Conservation (phyloP, 2,329 filamentous ascomycete genomes). For the Colletotrichum sp. region DNA sequence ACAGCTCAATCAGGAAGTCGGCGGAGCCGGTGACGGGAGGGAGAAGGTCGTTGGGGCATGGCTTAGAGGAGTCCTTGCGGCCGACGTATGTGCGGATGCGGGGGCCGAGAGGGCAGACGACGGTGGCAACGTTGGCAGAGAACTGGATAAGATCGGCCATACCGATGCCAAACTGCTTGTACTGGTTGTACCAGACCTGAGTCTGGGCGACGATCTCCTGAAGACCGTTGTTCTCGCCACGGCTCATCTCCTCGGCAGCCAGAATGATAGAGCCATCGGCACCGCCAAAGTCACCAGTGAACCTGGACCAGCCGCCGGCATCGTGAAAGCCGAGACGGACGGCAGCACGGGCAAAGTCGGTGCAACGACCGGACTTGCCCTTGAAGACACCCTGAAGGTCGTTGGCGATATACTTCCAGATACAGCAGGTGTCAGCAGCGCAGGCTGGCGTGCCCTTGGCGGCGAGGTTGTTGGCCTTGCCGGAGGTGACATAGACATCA, state of each 20-base stretch:
- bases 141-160: slow-evolving; percentile 62
- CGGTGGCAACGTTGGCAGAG: slow-evolving; percentile 53
- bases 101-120: slow-evolving; percentile 50
- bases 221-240: slow-evolving; percentile 52
- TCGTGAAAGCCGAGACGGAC: slow-evolving; percentile 55
- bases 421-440: slow-evolving; percentile 45
- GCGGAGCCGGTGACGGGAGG: slow-evolving; percentile 47
- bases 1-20: slow-evolving; percentile 51
- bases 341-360: slow-evolving; percentile 45
- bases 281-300: slow-evolving; percentile 39
- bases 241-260: slow-evolving; percentile 37
- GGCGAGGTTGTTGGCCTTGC: slow-evolving; percentile 15
- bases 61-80: slow-evolving; percentile 46
- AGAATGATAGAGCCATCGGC: slow-evolving; percentile 52
- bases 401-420: slow-evolving; percentile 47
- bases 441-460: slow-evolving; percentile 32
- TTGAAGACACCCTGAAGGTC: slow-evolving; percentile 41
- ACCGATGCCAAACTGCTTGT: slow-evolving; percentile 39
- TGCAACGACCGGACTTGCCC: slow-evolving; percentile 44
- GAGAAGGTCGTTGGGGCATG: slow-evolving; percentile 45
- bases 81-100: slow-evolving; percentile 57
- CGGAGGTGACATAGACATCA: slow-evolving; percentile 18
- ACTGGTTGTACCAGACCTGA: slow-evolving; percentile 43
- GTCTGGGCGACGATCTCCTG: slow-evolving; percentile 45
- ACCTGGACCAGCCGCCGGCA: slow-evolving; percentile 47